phyloP scores from a whole-genome alignment of 2,329 filamentous ascomycete genomes.

The Gyromitra esculenta region DNA sequence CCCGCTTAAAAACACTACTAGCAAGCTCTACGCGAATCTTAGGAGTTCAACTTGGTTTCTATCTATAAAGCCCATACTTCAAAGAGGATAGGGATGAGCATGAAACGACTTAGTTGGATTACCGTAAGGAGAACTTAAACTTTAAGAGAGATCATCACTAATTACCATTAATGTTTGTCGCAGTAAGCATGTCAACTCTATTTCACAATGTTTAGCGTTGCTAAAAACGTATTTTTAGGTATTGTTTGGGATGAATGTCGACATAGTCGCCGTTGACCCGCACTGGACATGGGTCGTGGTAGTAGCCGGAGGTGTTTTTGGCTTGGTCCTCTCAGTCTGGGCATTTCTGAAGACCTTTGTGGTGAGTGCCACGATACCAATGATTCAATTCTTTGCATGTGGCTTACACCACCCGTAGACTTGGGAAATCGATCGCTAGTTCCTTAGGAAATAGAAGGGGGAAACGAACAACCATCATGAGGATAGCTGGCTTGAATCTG shows the following conservation, averaged over 20 bases:
- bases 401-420: not conserved
- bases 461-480: not conserved
- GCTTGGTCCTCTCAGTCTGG: conserved; percentile 1
- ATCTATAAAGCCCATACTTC: conserved; percentile 27
- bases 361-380: not conserved
- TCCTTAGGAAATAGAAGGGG: not conserved
- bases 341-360: conserved; percentile 4
- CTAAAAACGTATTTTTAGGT: not conserved
- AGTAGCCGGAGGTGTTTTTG: not conserved
- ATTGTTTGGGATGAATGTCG: conserved; percentile 26
- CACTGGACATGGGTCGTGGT: conserved; percentile 12
- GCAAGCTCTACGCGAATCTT: not conserved
- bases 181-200: conserved; percentile 6
- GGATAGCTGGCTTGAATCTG: not conserved
- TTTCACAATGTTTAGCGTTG: not conserved
- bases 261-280: conserved; percentile 10
- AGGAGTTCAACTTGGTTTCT: conserved; percentile 33
- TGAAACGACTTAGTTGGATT: conserved; percentile 22
- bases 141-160: not conserved
- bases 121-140: conserved; percentile 4
- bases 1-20: not conserved
- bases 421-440: conserved; percentile 4
- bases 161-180: conserved; percentile 26
- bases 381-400: not conserved
- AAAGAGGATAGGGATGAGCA: conserved; percentile 13